These are phyloP conservation scores for Talaromyces verruculosus DNA, from an alignment of 2,329 filamentous ascomycete genomes.

Conservation along the genomic window DNA sequence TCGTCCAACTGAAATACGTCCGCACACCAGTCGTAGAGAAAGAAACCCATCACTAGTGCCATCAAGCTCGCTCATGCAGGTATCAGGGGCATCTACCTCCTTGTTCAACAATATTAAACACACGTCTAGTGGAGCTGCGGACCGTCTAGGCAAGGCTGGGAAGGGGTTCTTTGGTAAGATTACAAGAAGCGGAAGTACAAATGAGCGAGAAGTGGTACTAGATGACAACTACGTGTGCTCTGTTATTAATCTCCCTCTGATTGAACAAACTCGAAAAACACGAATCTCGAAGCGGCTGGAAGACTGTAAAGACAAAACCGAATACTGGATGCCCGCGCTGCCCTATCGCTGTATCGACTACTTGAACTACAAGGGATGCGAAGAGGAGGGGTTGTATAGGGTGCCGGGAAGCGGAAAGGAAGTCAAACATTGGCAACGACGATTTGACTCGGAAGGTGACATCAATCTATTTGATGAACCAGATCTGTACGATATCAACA, in stretches of 20 bases:
- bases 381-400: slow-evolving; percentile 89
- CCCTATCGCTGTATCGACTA: slow-evolving; percentile 97
- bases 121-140: slow-evolving; percentile 71
- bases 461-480: slow-evolving; percentile 86
- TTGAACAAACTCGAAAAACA: slow-evolving; percentile 87
- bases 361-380: slow-evolving; percentile 88
- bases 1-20: slow-evolving; percentile 46
- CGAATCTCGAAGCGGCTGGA: slow-evolving; percentile 88
- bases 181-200: slow-evolving; percentile 67
- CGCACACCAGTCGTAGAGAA: slow-evolving; percentile 36
- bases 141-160: slow-evolving; percentile 68
- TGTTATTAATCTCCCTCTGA: slow-evolving; percentile 79
- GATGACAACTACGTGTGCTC: slow-evolving; percentile 82
- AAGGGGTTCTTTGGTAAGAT: slow-evolving; percentile 82
- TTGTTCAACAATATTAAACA: slow-evolving; percentile 74
- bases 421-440: slow-evolving; percentile 89
- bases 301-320: slow-evolving; percentile 88
- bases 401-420: slow-evolving; percentile 87
- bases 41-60: slow-evolving; percentile 42
- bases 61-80: slow-evolving; percentile 49
- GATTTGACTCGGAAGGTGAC: slow-evolving; percentile 85
- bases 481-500: slow-evolving; percentile 93
- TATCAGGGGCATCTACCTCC: slow-evolving; percentile 57
- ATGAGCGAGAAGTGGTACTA: slow-evolving; percentile 66
- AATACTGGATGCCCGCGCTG: slow-evolving; percentile 97